These are phyloP conservation scores for Spathaspora arborariae DNA, from an alignment of 805 yeast genomes.

Conservation along the genomic window DNA sequence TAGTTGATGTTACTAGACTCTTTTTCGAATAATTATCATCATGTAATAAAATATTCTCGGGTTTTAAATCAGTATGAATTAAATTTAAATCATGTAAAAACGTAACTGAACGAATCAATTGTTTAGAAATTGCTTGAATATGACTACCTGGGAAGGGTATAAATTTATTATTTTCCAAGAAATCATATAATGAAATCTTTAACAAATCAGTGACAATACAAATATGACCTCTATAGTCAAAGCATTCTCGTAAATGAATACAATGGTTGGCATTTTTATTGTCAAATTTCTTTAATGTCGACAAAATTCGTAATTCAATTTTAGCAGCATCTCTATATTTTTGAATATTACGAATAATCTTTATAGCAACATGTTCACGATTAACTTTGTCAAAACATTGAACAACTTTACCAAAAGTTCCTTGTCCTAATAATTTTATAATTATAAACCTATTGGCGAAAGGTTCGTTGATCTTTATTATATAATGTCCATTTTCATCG, in stretches of 20 bases:
- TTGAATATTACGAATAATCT: slow-evolving; percentile 86
- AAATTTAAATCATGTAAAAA: slow-evolving; percentile 85
- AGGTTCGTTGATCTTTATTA: slow-evolving; percentile 51
- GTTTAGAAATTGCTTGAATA: slow-evolving; percentile 83
- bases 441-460: slow-evolving; percentile 78
- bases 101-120: slow-evolving; percentile 78
- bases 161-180: slow-evolving; percentile 76
- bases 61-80: slow-evolving; percentile 95
- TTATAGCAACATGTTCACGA: slow-evolving; percentile 74
- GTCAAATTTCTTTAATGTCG: slow-evolving; percentile 71
- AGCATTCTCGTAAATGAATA: slow-evolving; percentile 81
- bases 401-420: slow-evolving; percentile 89
- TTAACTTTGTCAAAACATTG: slow-evolving; percentile 69
- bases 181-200: slow-evolving; percentile 85
- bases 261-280: slow-evolving; percentile 67
- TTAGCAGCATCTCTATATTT: slow-evolving; percentile 95
- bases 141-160: slow-evolving; percentile 94
- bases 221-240: slow-evolving; percentile 90
- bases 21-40: slow-evolving; percentile 45
- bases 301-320: slow-evolving; percentile 80
- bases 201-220: slow-evolving; percentile 88
- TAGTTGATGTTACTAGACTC: slow-evolving; percentile 29
- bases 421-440: slow-evolving; percentile 74
- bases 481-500: slow-evolving; percentile 74
- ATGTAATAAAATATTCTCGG: slow-evolving; percentile 82